A percentile compares a stretch with the other conserved stretches of the same genome.
Evolutionary conservation across 805 yeast genomes (phyloP).

Genomic region (Zygoascus ofunaensis): DNA sequence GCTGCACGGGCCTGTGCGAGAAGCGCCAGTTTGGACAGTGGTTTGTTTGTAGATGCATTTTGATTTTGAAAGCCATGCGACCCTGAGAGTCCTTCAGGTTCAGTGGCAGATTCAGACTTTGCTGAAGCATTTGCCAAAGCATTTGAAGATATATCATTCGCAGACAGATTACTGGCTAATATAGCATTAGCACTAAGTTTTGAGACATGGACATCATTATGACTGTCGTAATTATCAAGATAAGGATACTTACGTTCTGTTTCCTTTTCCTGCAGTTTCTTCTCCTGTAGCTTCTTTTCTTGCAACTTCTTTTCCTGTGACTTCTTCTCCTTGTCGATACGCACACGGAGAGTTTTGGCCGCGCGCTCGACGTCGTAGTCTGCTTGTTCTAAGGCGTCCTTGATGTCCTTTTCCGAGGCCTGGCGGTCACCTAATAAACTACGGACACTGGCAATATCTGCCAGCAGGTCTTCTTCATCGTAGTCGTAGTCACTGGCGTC

Average conservation of each 20-base stretch:
- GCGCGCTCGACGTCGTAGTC: conserved; percentile 48
- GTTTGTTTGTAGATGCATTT: not conserved
- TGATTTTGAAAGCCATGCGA: too few relatives aligned
- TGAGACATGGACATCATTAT: too few relatives aligned
- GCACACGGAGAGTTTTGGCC: conserved; percentile 36
- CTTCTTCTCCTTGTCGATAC: conserved; percentile 16
- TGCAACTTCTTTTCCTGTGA: conserved; percentile 9
- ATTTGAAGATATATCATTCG: not conserved
- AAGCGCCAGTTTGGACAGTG: conserved; percentile 5
- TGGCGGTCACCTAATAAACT: conserved; percentile 27
- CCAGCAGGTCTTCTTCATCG: conserved; percentile 20
- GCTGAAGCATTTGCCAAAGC: too few relatives aligned
- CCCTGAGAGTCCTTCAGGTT: too few relatives aligned
- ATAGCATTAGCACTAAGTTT: not conserved
- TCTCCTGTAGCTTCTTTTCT: not conserved
- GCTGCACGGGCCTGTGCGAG: conserved; percentile 7
- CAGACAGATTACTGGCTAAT: not conserved
- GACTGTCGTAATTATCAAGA: too few relatives aligned
- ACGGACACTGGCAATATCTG: conserved; percentile 19
- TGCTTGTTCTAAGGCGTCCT: conserved; percentile 51
- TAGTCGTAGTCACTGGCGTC: conserved; percentile 13
- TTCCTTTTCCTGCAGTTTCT: too few relatives aligned
- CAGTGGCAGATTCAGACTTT: too few relatives aligned
- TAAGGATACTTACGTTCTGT: too few relatives aligned
- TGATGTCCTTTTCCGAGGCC: conserved; percentile 42